Conservation (phyloP, 768 basidiomycete species). For the Tricholoma terreum region DNA sequence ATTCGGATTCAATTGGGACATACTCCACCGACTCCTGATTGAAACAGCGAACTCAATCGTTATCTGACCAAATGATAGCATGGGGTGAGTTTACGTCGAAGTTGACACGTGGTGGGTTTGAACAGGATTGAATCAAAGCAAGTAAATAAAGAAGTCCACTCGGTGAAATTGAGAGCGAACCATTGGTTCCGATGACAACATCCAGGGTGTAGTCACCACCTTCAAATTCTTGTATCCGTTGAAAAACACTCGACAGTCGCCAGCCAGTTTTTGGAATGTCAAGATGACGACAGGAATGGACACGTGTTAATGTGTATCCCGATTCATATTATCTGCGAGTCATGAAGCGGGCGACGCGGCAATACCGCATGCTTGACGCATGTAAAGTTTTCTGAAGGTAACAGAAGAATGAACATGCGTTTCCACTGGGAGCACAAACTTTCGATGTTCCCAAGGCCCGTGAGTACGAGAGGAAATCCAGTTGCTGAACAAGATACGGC, state of each 20-base stretch:
- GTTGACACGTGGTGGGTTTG: background rate
- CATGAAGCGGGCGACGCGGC: background rate
- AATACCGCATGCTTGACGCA: background rate
- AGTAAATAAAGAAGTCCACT: background rate
- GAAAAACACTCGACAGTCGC: background rate
- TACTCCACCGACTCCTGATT: background rate
- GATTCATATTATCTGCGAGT: background rate
- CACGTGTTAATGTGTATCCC: conserved; percentile 7
- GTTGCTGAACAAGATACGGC: background rate
- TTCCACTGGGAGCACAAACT: background rate
- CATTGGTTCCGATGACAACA: conserved; percentile 1
- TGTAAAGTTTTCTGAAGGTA: background rate
- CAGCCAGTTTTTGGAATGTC: background rate
- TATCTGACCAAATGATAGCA: background rate
- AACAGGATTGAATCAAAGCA: too few relatives aligned
- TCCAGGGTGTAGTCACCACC: conserved; percentile 2
- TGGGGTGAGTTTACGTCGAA: background rate
- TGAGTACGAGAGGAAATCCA: conserved; percentile 1
- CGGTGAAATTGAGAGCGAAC: background rate
- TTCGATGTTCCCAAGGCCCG: too few relatives aligned
- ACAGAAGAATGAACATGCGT: background rate
- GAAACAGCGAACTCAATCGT: background rate
- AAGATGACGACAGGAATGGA: background rate
- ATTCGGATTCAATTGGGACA: too few relatives aligned
- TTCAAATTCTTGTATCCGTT: background rate